Conservation (phyloP, 2,329 filamentous ascomycete species). For the Bipolaris gigantea region DNA sequence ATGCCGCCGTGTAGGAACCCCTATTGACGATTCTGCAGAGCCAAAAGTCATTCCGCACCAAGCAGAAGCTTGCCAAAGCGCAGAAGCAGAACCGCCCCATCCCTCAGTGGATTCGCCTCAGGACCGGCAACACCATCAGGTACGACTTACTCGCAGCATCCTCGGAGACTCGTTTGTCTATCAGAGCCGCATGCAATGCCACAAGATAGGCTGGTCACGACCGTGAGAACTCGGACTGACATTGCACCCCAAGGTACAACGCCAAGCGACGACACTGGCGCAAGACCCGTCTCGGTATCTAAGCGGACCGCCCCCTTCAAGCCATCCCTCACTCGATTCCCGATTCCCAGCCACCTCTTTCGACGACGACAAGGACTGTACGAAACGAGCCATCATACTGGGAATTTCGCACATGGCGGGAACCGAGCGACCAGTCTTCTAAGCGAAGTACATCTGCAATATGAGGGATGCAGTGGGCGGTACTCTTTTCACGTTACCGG, state of each 20-base stretch:
- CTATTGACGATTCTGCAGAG: conserved; percentile 60
- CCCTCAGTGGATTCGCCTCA: conserved; percentile 98
- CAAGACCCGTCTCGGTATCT: conserved; percentile 99
- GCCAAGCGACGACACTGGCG: conserved; percentile 99
- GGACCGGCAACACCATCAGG: conserved; percentile 99
- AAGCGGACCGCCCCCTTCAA: conserved; percentile 61
- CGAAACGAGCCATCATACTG: conserved; percentile 32
- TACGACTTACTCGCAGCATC: conserved; percentile 57
- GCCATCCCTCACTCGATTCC: conserved; percentile 38
- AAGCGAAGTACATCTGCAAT: conserved; percentile 25
- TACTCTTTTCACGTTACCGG: conserved; percentile 29
- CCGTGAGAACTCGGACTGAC: conserved; percentile 14
- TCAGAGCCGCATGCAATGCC: conserved; percentile 6
- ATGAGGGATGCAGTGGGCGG: conserved; percentile 31
- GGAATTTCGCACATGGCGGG: conserved; percentile 37
- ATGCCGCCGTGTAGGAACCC: not conserved
- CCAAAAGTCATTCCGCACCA: conserved; percentile 99
- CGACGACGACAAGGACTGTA: conserved; percentile 22
- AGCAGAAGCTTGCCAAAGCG: conserved; percentile 99
- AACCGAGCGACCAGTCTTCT: conserved; percentile 31
- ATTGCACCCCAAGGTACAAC: conserved; percentile 77
- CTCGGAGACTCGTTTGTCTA: not conserved
- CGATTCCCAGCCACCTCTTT: conserved; percentile 35
- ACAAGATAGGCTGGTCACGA: not conserved
- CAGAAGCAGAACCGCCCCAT: conserved; percentile 99